phyloP scores from a whole-genome alignment of 805 yeast genomes.

The Candida railenensis region DNA sequence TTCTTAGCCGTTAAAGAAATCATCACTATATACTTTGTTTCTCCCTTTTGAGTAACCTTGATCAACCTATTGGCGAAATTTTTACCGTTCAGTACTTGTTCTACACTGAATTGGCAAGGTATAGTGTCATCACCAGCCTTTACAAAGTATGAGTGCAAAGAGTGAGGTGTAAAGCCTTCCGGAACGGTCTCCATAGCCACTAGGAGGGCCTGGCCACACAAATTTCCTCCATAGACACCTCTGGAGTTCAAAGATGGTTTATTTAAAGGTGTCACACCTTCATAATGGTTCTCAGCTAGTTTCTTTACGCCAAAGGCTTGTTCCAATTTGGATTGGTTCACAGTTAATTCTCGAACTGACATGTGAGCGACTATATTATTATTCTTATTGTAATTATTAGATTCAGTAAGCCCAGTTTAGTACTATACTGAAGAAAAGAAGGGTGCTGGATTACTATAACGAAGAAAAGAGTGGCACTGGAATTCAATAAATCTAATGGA shows the following conservation, averaged over 20 bases:
- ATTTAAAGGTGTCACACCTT: constrained; percentile 16
- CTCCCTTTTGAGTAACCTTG: constrained; percentile 28
- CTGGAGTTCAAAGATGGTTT: constrained; percentile 21
- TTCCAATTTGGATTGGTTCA: constrained; percentile 8
- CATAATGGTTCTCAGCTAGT: constrained; percentile 9
- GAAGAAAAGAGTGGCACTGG: neutral
- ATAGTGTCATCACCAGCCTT: constrained; percentile 33
- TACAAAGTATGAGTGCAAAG: constrained; percentile 39
- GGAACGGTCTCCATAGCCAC: constrained; percentile 34
- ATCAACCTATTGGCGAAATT: constrained; percentile 35
- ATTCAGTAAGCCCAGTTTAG: too few relatives aligned
- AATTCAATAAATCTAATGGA: too few relatives aligned
- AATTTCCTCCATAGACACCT: constrained; percentile 43
- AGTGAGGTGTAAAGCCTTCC: constrained; percentile 38
- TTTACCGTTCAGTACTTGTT: constrained; percentile 32
- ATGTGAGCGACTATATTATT: too few relatives aligned
- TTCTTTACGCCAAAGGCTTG: constrained; percentile 14
- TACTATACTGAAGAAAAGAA: neutral
- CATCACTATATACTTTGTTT: constrained; percentile 30
- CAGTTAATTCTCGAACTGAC: constrained; percentile 2
- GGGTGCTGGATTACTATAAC: neutral
- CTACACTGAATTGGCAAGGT: constrained; percentile 32
- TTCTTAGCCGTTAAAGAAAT: constrained; percentile 35
- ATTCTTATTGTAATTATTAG: neutral
- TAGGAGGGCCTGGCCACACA: constrained; percentile 32